Evolutionary conservation across 1,284 basidiomycete species (phyloP), one percentile per base, ranked within the genome.

Genomic region (Cryptococcus sp.): DNA sequence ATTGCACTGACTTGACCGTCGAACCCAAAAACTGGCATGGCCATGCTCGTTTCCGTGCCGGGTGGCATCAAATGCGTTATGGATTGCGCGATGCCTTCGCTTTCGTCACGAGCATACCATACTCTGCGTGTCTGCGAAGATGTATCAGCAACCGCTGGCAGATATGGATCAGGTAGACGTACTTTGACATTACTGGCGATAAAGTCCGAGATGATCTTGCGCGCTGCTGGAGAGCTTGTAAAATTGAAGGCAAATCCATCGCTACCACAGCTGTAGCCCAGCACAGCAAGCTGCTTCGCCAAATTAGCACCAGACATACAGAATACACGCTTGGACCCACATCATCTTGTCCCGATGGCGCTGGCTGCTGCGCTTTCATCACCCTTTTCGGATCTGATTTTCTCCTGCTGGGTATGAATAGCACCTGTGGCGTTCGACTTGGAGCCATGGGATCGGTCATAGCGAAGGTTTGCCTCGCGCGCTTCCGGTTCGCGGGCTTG

Each of bases 1-100:
- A 47, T 27, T 25, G 59, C 55, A 51, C 63, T 53, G 35, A 66
- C 67, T 44, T 75, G 73, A 16, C 74, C 74, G 46, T 74, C 70
- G 48, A 74, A 76, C 3, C 70, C 74, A 58, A 74, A 76, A 20
- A 76, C 62, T 1, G 74, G 74, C 69, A 76, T 68, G 8, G 73
- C 74, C 61, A 73, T 38, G 42, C 59, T 63, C 16, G 71, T 67
- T 53, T 73, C 71, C 7, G 71, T 73, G 10, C 71, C 71, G 1
- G 64, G 63, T 2, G 71, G 71, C 71, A 73, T 73, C 13, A 73
- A 59, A 20, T 72, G 71, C 3, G 60, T 72, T 49, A 73, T 73
- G 42, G 62, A 65, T 31, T 66, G 61, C 22, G 71, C 71, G 40
- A 73, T 58, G 10, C 69, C 72, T 48, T 70, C 68, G 20, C 62